phyloP scores from a whole-genome alignment of 139 green algal genomes.

The Haematococcus lacustris region DNA sequence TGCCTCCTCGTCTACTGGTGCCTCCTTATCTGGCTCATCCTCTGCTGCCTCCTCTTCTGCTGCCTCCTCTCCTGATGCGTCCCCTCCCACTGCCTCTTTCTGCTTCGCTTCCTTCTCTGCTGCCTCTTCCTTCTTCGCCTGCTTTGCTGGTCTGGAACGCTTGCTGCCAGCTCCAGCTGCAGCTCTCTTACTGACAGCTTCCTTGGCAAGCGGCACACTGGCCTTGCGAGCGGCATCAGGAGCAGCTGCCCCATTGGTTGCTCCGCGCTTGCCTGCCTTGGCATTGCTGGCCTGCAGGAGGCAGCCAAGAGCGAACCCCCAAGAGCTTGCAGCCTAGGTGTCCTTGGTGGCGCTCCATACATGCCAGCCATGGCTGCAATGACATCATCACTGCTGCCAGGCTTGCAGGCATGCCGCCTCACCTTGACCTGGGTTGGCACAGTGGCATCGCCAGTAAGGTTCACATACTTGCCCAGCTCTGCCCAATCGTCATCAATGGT shows the following conservation, averaged over 20 bases:
- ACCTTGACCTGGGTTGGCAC: not conserved
- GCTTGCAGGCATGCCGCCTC: not conserved
- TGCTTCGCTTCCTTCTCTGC: not conserved
- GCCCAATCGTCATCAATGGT: slow-evolving; percentile 26
- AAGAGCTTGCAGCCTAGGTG: not conserved
- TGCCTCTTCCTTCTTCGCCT: not conserved
- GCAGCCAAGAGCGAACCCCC: not conserved
- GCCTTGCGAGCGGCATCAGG: not conserved
- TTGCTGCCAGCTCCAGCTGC: not conserved
- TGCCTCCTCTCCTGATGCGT: not conserved
- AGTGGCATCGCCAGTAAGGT: not conserved
- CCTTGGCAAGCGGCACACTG: not conserved
- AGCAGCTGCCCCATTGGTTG: not conserved
- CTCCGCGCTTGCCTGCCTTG: not conserved
- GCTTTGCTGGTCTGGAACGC: not conserved
- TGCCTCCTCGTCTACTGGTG: not conserved
- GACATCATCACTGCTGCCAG: not conserved
- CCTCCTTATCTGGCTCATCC: not conserved
- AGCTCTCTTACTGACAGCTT: not conserved
- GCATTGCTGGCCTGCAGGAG: not conserved
- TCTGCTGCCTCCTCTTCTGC: not conserved
- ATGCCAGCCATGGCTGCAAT: not conserved
- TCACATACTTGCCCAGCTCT: slow-evolving; percentile 6
- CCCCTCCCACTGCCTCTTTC: not conserved
- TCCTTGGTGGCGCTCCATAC: not conserved